Conservation (phyloP, 352 stramenopile species). For the Albugo candida region DNA sequence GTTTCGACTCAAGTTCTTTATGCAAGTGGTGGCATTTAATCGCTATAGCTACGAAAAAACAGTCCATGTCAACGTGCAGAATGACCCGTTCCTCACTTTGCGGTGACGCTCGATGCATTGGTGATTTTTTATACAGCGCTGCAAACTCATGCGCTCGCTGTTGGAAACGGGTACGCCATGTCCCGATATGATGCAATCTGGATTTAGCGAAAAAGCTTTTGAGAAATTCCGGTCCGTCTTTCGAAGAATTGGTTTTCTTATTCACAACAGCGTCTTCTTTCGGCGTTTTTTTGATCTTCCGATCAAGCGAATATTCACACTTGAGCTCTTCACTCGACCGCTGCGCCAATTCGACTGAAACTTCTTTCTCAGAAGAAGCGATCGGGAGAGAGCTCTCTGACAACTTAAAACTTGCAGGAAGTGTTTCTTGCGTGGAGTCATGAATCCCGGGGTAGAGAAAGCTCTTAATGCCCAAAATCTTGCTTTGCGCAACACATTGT, state of each 20-base stretch:
- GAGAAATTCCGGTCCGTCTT: conserved; percentile 53
- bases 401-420: no score
- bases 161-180: conserved; percentile 56
- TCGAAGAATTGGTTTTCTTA: conserved; percentile 31
- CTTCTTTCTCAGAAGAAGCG: no score
- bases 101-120: conserved; percentile 13
- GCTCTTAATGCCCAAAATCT: conserved; percentile 40
- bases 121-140: conserved; percentile 29
- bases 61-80: conserved; percentile 95
- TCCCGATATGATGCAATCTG: conserved; percentile 67
- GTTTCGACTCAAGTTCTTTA: conserved; percentile 28
- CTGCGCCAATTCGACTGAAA: no score
- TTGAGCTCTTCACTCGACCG: no score
- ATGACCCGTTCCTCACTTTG: conserved; percentile 59
- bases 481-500: conserved; percentile 60
- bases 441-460: conserved; percentile 77
- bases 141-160: conserved; percentile 37
- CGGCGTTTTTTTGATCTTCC: no score
- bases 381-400: no score
- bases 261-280: neutral
- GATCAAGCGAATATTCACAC: no score
- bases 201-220: conserved; percentile 72
- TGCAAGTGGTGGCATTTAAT: conserved; percentile 43
- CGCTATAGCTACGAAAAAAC: conserved; percentile 90
- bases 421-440: conserved; percentile 29